Base-by-base conservation (phyloP, 2,329 filamentous ascomycete species). In the Aspergillus fumigatiaffinis region DNA sequence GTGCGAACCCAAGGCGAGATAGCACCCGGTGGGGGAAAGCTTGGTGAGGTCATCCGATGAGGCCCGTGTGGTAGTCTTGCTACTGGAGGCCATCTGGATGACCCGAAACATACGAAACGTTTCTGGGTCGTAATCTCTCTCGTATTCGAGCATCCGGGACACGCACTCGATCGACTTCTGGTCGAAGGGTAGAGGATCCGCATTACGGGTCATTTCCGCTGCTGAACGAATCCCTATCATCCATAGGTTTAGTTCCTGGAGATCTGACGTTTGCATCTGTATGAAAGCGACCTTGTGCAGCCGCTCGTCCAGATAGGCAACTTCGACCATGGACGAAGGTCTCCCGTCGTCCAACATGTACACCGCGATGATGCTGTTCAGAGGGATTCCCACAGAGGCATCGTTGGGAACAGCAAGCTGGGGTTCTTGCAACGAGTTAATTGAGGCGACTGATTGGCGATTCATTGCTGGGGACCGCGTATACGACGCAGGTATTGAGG, bases 101-200 rank as follows among this genome's bases (percentile, higher is more conserved):
- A 88, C 86, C 59, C 86, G 84, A 75, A 87, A 90, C 64, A 90
- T 83, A 60, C 83, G 82, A 70, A 89, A 89, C 60, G 84, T 83
- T 29, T 81, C 76, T 32, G 86, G 84, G 62, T 89, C 85, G 68
- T 90, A 90, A 69, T 90, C 87, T 55, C 83, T 79, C 60, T 88
- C 85, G 56, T 83, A 79, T 66, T 89, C 87, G 23, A 90, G 76
- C 53, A 84, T 80, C 42, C 84, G 77, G 21, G 84, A 83, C 44
- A 86, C 81, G 67, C 87, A 84, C 61, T 87, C 83, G 12, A 88
- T 77, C 20, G 86, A 83, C 63, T 79, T 78, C n/a, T 76, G 72
- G n/a, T 83, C 82, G 52, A 87, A 83, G 20, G 79, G 77, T 20
- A 81, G 75, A 3, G 77, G 74, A 60, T 83, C 81, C 23, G 78